Evolutionary conservation across 306 rosid species (phyloP), one percentile per base, ranked within the genome.

Genomic region (Calophaca sinica): DNA sequence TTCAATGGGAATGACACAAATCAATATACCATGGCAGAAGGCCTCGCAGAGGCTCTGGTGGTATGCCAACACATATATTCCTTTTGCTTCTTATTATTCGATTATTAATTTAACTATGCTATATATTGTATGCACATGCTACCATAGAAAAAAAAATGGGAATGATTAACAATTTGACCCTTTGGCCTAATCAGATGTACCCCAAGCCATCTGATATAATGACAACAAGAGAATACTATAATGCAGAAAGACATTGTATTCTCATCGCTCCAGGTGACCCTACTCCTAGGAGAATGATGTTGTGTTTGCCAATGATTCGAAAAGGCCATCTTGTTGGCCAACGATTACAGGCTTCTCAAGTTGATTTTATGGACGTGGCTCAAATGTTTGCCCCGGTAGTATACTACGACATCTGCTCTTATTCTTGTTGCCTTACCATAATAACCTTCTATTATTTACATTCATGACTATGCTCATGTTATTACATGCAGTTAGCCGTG

Each of bases 241-340:
- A 9, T 0, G 68, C 42, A 2, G 73, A 62, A 8, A 78, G 80
- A 10, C 83, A 82, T 10, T 82, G 83, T 14, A 63, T 82, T 26
- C 36, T 78, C 4, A 63, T 82, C 1, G 36, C 80, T 26, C 3
- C 69, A 0, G 8, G 64, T 28, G 55, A 73, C 5, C 80, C 83
- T 0, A 2, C 6, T 36, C 80, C 80, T 2, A 6, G 1, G 26
- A 67, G 0, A 35, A 72, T 55, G 62, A 10, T 1, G 13, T 6
- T 78, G 3, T 2, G 39, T 3, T 4, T 83, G 10, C 86, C 86
- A 0, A n/a, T 13, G 52, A 31, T 83, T 39, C 10, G 3, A 0
- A 29, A 65, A 10, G 71, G 49, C 5, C 9, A 33, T 55, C 6
- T 62, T 62, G 3, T 36, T 54, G 71, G 62, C 0, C 10, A 11